phyloP scores from a whole-genome alignment of 768 basidiomycete species.

The Hebeloma cylindrosporum region DNA sequence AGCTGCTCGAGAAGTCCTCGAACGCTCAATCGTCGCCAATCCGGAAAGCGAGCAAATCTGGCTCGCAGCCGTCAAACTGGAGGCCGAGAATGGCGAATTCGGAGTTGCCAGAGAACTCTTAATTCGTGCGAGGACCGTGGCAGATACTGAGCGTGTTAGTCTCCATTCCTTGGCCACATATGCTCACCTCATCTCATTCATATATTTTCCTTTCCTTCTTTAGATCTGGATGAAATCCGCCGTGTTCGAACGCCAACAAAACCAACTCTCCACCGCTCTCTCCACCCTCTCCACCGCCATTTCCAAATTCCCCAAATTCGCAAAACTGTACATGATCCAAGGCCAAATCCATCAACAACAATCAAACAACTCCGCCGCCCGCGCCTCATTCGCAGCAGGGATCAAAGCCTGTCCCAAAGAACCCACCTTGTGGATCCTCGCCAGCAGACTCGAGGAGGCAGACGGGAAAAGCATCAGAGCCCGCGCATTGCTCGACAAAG shows the following conservation, averaged over 20 bases:
- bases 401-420: constrained; percentile 87
- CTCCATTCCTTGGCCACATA: background rate
- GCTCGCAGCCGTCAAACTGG: constrained; percentile 95
- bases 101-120: constrained; percentile 84
- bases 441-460: constrained; percentile 85
- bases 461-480: constrained; percentile 92
- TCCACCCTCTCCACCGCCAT: constrained; percentile 74
- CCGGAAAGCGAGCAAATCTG: constrained; percentile 97
- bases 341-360: constrained; percentile 82
- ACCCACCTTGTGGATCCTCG: constrained; percentile 84
- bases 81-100: constrained; percentile 92
- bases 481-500: constrained; percentile 87
- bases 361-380: constrained; percentile 61
- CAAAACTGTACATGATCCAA: constrained; percentile 97
- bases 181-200: background rate
- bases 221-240: constrained; percentile 99
- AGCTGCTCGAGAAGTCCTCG: constrained; percentile 87
- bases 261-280: constrained; percentile 69
- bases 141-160: constrained; percentile 86
- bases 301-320: constrained; percentile 80
- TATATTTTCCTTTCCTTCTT: background rate
- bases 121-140: constrained; percentile 84
- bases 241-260: constrained; percentile 91
- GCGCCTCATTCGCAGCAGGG: constrained; percentile 80
- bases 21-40: constrained; percentile 89